These are phyloP conservation scores for Colletotrichum endophyticum DNA, from an alignment of 2,329 filamentous ascomycete species.

Conservation along the genomic window DNA sequence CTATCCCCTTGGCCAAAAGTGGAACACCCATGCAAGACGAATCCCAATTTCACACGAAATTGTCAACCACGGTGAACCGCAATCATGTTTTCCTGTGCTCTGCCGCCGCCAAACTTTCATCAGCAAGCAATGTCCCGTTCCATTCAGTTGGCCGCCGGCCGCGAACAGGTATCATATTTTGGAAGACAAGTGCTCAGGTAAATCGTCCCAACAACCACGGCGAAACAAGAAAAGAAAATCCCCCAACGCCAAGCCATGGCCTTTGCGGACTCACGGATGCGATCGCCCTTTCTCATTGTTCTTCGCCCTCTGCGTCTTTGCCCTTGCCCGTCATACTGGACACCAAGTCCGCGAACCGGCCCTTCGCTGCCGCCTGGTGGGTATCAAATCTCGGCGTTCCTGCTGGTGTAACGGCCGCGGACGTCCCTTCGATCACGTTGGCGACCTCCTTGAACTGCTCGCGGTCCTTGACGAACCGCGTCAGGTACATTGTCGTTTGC, in stretches of 20 bases:
- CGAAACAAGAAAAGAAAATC: not conserved
- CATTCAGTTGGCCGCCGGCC: not conserved
- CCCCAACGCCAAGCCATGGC: not conserved
- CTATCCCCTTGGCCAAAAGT: not conserved
- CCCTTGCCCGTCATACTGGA: slow-evolving; percentile 7
- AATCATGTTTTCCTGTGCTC: not conserved
- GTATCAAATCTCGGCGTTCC: slow-evolving; percentile 22
- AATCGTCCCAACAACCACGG: not conserved
- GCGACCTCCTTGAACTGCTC: slow-evolving; percentile 42
- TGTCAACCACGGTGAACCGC: not conserved
- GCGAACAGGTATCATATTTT: slow-evolving; percentile 13
- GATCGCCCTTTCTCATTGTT: not conserved
- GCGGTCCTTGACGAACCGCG: slow-evolving; percentile 50
- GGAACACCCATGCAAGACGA: not conserved
- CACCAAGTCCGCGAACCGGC: slow-evolving; percentile 18
- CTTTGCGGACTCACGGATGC: not conserved
- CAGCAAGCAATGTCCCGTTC: not conserved
- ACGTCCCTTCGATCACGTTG: slow-evolving; percentile 37
- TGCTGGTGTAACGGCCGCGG: slow-evolving; percentile 1
- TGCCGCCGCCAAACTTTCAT: not conserved
- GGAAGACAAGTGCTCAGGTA: not conserved
- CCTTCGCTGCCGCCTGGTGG: slow-evolving; percentile 1
- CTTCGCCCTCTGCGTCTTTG: not conserved
- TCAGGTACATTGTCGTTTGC: slow-evolving; percentile 53
- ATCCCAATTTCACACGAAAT: not conserved